phyloP scores from a whole-genome alignment of 1,284 basidiomycete species.

The Psilocybe mexicana region DNA sequence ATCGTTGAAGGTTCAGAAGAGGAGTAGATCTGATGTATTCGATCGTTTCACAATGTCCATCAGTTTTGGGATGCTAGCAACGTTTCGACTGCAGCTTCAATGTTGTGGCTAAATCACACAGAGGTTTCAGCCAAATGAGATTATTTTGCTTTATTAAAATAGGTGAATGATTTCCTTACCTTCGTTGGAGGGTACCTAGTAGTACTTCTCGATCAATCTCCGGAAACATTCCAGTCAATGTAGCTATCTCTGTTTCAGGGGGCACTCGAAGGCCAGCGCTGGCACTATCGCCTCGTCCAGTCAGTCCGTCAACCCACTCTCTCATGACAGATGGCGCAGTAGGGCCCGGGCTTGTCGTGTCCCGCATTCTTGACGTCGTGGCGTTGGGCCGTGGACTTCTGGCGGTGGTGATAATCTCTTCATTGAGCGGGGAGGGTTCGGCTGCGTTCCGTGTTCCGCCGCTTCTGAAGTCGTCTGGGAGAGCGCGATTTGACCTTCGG shows the following conservation, averaged over 20 bases:
- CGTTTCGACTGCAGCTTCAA: slow-evolving; percentile 82
- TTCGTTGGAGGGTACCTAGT: slow-evolving; percentile 78
- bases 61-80: slow-evolving; percentile 53
- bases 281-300: slow-evolving; percentile 57
- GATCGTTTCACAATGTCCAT: slow-evolving; percentile 4
- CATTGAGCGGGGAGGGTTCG: slow-evolving; percentile 32
- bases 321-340: slow-evolving; percentile 58
- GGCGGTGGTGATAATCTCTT: slow-evolving; percentile 62
- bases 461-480: slow-evolving; percentile 38
- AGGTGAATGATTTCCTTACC: slow-evolving; percentile 43
- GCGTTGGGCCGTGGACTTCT: slow-evolving; percentile 31
- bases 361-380: slow-evolving; percentile 21
- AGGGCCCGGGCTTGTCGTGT: slow-evolving; percentile 11
- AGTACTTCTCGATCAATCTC: slow-evolving; percentile 73
- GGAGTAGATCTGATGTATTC: slow-evolving; percentile 20
- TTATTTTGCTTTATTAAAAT: background rate
- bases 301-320: slow-evolving; percentile 82
- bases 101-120: slow-evolving; percentile 51
- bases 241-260: slow-evolving; percentile 71
- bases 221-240: slow-evolving; percentile 82
- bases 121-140: slow-evolving; percentile 11
- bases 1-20: slow-evolving; percentile 29
- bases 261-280: slow-evolving; percentile 65
- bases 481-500: slow-evolving; percentile 44
- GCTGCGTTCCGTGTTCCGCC: slow-evolving; percentile 10